phyloP scores from a whole-genome alignment of 495 filamentous ascomycete genomes.

The Penicillium subrubescens region DNA sequence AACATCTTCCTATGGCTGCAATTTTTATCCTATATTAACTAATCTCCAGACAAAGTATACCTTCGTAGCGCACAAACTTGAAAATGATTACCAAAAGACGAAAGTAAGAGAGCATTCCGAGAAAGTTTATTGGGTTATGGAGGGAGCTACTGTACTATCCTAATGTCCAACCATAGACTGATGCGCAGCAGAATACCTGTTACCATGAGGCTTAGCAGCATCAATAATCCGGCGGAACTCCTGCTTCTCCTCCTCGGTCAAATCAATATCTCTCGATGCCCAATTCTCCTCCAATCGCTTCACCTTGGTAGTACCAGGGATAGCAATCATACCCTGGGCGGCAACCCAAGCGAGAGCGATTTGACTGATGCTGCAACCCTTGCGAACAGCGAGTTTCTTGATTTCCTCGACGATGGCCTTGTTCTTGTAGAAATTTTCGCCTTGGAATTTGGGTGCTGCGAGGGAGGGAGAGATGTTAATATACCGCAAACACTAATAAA shows the following conservation, averaged over 20 bases:
- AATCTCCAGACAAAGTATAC: neutral
- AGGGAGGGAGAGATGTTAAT: neutral
- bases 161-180: conserved; percentile 47
- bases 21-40: neutral
- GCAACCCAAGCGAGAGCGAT: conserved; percentile 52
- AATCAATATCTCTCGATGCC: conserved; percentile 39
- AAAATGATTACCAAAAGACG: too few relatives aligned
- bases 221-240: conserved; percentile 45
- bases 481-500: neutral
- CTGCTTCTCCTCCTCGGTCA: conserved; percentile 37
- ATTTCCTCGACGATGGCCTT: conserved; percentile 46
- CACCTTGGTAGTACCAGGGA: conserved; percentile 52
- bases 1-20: neutral
- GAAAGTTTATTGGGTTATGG: neutral
- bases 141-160: conserved; percentile 6
- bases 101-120: too few relatives aligned
- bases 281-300: conserved; percentile 45
- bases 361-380: conserved; percentile 42
- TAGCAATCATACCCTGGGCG: conserved; percentile 49
- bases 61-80: neutral
- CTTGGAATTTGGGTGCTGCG: conserved; percentile 50
- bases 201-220: conserved; percentile 41
- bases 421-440: conserved; percentile 55
- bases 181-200: conserved; percentile 32
- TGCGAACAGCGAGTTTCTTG: conserved; percentile 41